Percentiles rank a stretch among this genome's conserved stretches.
phyloP scores from a whole-genome alignment of 2,329 filamentous ascomycete species.

The Calonectria hongkongensis region DNA sequence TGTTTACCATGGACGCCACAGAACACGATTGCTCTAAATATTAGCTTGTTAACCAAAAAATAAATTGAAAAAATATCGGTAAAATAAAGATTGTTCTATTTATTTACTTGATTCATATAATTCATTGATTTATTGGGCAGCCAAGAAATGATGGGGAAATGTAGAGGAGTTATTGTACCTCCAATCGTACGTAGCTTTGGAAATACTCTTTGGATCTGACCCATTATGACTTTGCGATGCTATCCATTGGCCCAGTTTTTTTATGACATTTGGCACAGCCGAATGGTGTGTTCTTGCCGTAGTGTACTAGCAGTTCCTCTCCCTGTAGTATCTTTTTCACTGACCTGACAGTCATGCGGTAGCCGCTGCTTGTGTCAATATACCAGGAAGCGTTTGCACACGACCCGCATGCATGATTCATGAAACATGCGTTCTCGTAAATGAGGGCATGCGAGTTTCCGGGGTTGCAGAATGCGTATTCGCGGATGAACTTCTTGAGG shows the following conservation, averaged over 20 bases:
- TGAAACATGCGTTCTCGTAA: constrained; percentile 47
- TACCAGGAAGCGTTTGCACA: constrained; percentile 55
- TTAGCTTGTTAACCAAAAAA: too few relatives aligned
- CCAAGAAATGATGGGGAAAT: too few relatives aligned
- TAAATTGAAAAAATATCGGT: too few relatives aligned
- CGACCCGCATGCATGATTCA: constrained; percentile 59
- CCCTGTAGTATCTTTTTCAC: constrained; percentile 47
- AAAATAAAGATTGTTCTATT: too few relatives aligned
- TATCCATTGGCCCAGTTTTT: constrained; percentile 5
- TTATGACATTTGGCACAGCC: constrained; percentile 51
- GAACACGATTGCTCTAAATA: too few relatives aligned
- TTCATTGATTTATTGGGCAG: too few relatives aligned
- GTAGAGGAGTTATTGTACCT: too few relatives aligned
- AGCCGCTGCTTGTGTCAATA: constrained; percentile 29
- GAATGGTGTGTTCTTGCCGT: constrained; percentile 56
- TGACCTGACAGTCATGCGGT: constrained; percentile 47
- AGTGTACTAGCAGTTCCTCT: constrained; percentile 62
- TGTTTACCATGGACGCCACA: too few relatives aligned
- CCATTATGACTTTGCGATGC: background rate
- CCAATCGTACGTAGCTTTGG: too few relatives aligned
- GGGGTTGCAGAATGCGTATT: constrained; percentile 53
- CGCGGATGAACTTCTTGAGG: constrained; percentile 49
- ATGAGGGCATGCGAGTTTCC: constrained; percentile 39
- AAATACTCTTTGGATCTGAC: too few relatives aligned
- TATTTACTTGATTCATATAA: too few relatives aligned